Evolutionary conservation across 371 early-diverging fungal species (phyloP), one percentile per base, ranked within the genome.

Genomic region (Entomophthora muscae): DNA sequence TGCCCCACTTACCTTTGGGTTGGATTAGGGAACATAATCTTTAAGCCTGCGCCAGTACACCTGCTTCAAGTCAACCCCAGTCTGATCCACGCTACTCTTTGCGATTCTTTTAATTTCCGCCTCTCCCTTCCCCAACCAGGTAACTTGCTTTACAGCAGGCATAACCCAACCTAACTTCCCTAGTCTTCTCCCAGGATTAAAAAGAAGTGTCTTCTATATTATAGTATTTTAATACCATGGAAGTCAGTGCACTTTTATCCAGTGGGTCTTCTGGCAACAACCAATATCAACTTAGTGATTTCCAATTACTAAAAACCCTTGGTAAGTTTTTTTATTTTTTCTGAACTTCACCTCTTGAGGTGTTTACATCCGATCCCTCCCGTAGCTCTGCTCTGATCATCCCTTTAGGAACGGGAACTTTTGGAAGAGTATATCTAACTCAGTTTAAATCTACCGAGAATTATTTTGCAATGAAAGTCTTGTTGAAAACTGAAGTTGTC

Each of bases 391-490:
- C n/a, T n/a, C n/a, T n/a, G n/a, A n/a, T n/a, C 10, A 69, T 67
- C 0, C 67, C 66, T 13, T 67, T 91, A 83, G 97, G 95, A 22
- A 96, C 91, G 27, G 92, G 97, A 57, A 86, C 94, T 32, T 92
- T 92, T 79, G 90, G 93, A 17, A 73, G 95, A 52, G 91, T 95
- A 26, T 90, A 88, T 70, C 77, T 96, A 53, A 76, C 88, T 54
- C 79, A 82, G 65, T 83, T 78, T 64, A 77, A 75, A 63, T 65
- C 64, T 32, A 77, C 76, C n/a, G 77, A 77, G 63, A 77, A 83
- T 63, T 94, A 78, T 77, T 93, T 86, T 73, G 95, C 97, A 2
- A 88, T 95, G 86, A 96, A 96, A 71, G 90, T 92, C 27, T 74
- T 96, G 67, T 89, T 88, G 69, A 96, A 96, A 71, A 72, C 82